Base-by-base conservation (phyloP, 73 alveolate genomes). In the Symbiodinium pilosum region DNA sequence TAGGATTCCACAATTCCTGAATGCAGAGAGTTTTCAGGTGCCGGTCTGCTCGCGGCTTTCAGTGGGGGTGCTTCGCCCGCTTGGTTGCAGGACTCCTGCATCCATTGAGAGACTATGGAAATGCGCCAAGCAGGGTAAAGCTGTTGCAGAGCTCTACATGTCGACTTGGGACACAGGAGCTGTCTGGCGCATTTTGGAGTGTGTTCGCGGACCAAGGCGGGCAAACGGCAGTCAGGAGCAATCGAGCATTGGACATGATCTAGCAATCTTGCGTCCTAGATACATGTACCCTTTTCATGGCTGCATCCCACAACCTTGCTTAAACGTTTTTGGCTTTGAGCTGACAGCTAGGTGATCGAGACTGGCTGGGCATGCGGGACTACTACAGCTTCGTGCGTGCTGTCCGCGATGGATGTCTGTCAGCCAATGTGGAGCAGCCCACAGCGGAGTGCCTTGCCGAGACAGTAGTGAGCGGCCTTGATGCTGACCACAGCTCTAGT, bases 381-480 rank as follows among this genome's bases (percentile, higher is more conserved):
- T 89, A 89, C 96, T 89, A 89, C 87, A 41, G 87, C 75, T 89
- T 89, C n/a, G 96, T 89, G 43, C 94, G 94, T 36, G 94, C 94
- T n/a, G 94, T 87, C 36, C 94, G 94, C 54, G 94, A 87, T 9
- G 94, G 94, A 39, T 87, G 94, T 24, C 44, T 87, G 47, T 20
- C 34, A 68, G 84, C 71, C 11, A 87, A 56, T n/a, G 32, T 47
- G 84, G 94, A 87, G 24, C 94, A 87, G 40, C 94, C 94, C 36
- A 52, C 71, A 39, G 84, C 83, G 21, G 85, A 87, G 94, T 21
- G 85, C 41, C 94, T 32, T 84, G 92, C 44, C 75, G 26, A 6
- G 26, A 51, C 21, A 21, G 56, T n/a, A n/a, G n/a, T n/a, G n/a
- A n/a, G 30, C 73, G 20, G 34, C 14, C 73, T 30, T 16, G 73